Evolutionary conservation across 2,329 filamentous ascomycete species (phyloP).

Genomic region (Pochonia chlamydosporia): DNA sequence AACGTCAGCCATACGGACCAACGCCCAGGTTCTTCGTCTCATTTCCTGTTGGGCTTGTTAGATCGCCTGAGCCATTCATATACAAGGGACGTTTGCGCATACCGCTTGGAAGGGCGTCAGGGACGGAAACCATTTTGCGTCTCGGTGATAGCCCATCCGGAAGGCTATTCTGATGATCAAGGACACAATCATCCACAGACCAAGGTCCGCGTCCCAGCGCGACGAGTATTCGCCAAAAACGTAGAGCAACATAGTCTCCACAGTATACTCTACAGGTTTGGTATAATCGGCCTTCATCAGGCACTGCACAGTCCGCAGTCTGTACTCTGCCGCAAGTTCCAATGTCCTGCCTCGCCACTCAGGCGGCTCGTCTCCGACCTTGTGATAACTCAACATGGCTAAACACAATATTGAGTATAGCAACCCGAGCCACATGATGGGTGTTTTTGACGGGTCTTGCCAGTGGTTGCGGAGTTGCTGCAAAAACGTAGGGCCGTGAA

Average conservation of each 20-base stretch:
- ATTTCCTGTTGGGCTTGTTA: conserved; percentile 49
- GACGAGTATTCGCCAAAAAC: conserved; percentile 70
- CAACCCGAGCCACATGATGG: conserved; percentile 72
- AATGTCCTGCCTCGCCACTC: conserved; percentile 66
- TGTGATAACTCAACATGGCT: conserved; percentile 72
- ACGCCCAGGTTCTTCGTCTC: conserved; percentile 61
- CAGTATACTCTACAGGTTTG: conserved; percentile 64
- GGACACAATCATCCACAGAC: conserved; percentile 54
- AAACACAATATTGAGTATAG: conserved; percentile 72
- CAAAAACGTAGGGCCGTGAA: conserved; percentile 82
- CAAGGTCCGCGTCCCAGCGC: conserved; percentile 67
- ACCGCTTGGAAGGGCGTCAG: conserved; percentile 68
- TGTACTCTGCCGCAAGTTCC: conserved; percentile 58
- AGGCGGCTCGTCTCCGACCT: conserved; percentile 72
- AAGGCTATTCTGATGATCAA: conserved; percentile 53
- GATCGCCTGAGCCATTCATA: background rate
- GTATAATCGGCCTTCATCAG: conserved; percentile 73
- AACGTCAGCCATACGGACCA: conserved; percentile 67
- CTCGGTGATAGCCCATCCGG: conserved; percentile 73
- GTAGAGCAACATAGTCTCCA: conserved; percentile 75
- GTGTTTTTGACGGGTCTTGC: conserved; percentile 66
- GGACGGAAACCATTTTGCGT: conserved; percentile 66
- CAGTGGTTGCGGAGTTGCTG: conserved; percentile 61
- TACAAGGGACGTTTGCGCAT: conserved; percentile 20
- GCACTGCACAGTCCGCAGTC: conserved; percentile 70